These are phyloP conservation scores for Theileria parva DNA, from an alignment of 169 alveolate species.

Conservation along the genomic window DNA sequence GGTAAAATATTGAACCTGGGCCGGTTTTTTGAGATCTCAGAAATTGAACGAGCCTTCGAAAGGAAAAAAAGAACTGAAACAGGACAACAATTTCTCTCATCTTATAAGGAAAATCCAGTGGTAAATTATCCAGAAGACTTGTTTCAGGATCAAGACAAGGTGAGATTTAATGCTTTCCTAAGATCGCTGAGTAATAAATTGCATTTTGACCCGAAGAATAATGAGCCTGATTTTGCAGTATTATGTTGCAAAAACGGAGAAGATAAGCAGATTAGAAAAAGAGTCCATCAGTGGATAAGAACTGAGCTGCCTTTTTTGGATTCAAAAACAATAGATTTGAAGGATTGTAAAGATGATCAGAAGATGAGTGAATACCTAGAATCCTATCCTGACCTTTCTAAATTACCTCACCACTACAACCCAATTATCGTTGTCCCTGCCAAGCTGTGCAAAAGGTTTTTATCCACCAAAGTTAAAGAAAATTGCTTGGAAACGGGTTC, in stretches of 20 bases:
- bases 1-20: slow-evolving; percentile 33
- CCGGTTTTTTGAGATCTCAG: not conserved
- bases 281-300: slow-evolving; percentile 38
- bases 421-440: slow-evolving; percentile 30
- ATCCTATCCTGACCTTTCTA: not conserved
- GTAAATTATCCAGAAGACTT: slow-evolving; percentile 41
- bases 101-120: not conserved
- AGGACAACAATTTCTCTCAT: slow-evolving; percentile 33
- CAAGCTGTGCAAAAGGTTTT: not conserved
- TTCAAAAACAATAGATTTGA: slow-evolving; percentile 21
- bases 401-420: not conserved
- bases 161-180: slow-evolving; percentile 26
- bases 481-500: not conserved
- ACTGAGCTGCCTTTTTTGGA: slow-evolving; percentile 57
- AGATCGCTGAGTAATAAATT: slow-evolving; percentile 15
- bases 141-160: slow-evolving; percentile 33
- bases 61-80: slow-evolving; percentile 22
- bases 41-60: slow-evolving; percentile 31
- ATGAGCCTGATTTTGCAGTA: not conserved
- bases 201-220: not conserved
- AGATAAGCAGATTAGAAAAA: slow-evolving; percentile 27
- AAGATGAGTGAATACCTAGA: slow-evolving; percentile 6
- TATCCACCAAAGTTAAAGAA: not conserved
- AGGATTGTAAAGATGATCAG: not conserved
- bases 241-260: not conserved